Evolutionary conservation across 331 rosid genomes (phyloP).

Genomic region (Quercus lobata): DNA sequence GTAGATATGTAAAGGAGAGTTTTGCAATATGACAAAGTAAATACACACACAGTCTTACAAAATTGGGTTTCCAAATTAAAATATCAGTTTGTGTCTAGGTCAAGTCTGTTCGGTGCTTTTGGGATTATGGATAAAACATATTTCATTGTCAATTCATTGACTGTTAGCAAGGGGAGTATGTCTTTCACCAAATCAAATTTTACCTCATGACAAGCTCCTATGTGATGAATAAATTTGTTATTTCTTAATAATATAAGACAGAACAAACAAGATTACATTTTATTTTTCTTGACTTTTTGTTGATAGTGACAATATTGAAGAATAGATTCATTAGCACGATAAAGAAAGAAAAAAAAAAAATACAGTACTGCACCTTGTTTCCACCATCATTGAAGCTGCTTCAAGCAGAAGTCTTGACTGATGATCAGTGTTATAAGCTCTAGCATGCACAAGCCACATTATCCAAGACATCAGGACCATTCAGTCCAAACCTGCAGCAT

Average conservation of each 20-base stretch:
- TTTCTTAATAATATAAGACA: background rate
- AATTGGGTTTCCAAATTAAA: background rate
- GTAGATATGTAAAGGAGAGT: too few species aligned
- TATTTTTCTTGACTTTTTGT: background rate
- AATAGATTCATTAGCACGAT: too few species aligned
- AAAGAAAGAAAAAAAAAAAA: background rate
- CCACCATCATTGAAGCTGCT: constrained; percentile 99
- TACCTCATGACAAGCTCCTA: background rate
- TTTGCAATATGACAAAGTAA: too few species aligned
- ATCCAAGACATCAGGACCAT: constrained; percentile 93
- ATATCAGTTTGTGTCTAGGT: background rate
- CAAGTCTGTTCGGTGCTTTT: background rate
- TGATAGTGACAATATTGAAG: constrained; percentile 4
- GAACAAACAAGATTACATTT: background rate
- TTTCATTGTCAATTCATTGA: background rate
- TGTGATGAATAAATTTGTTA: background rate
- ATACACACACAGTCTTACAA: too few species aligned
- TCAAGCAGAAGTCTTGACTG: constrained; percentile 92
- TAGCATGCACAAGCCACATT: constrained; percentile 87
- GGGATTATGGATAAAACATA: background rate
- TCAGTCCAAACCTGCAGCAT: constrained; percentile 80
- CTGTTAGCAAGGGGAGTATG: background rate
- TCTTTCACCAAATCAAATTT: background rate
- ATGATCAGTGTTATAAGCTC: constrained; percentile 96
- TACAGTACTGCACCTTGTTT: constrained; percentile 55